Conservation (phyloP, 495 filamentous ascomycete species). For the Penicillium verhagenii region DNA sequence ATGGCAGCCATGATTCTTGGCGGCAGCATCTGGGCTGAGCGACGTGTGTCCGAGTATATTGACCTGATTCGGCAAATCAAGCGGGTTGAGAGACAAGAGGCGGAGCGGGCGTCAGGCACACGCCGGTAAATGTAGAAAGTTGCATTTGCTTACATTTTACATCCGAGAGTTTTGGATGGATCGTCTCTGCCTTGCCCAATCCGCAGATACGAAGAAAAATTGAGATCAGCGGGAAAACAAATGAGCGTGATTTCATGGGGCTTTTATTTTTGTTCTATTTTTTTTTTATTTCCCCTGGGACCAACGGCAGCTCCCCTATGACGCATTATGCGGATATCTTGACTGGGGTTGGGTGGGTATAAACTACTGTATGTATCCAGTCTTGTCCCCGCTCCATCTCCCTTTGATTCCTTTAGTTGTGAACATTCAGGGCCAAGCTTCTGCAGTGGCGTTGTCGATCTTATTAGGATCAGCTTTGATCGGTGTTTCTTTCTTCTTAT, state of each 20-base stretch:
- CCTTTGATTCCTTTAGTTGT: neutral
- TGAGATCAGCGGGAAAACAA: neutral
- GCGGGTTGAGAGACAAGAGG: constrained; percentile 59
- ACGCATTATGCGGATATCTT: neutral
- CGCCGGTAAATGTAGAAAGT: constrained; percentile 12
- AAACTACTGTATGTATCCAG: neutral
- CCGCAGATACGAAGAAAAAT: neutral
- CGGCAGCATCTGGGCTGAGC: constrained; percentile 80
- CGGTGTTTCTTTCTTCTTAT: no score
- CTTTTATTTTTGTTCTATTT: neutral
- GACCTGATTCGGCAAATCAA: constrained; percentile 53
- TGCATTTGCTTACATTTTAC: no score
- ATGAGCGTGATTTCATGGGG: neutral
- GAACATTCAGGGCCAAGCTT: neutral
- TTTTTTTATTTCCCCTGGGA: neutral
- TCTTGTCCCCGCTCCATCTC: no score
- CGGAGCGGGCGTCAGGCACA: constrained; percentile 50
- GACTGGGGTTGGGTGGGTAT: neutral
- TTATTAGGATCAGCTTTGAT: constrained; percentile 25
- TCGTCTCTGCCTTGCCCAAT: neutral
- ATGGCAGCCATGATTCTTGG: constrained; percentile 87
- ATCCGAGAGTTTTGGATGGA: neutral
- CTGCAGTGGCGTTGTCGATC: constrained; percentile 15
- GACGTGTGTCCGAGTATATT: constrained; percentile 64
- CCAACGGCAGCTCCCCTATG: neutral